Percentiles rank a stretch among this genome's conserved stretches.
These are phyloP conservation scores for Huntiella abstrusa DNA, from an alignment of 2,329 filamentous ascomycete genomes.

Conservation along the genomic window DNA sequence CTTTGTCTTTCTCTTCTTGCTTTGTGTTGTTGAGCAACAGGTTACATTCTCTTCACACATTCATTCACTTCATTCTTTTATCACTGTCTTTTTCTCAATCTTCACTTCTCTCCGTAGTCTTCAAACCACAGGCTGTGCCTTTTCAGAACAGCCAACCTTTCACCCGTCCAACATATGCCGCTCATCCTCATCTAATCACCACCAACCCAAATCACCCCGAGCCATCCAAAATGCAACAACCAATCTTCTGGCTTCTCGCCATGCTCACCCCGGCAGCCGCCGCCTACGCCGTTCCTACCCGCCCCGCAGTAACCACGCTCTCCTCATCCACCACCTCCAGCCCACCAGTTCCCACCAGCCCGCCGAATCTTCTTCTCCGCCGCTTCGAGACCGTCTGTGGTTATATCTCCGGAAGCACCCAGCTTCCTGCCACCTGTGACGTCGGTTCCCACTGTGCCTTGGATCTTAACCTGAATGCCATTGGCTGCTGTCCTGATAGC, in stretches of 20 bases:
- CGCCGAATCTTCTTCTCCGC: conserved; percentile 66
- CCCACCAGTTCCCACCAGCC: not conserved
- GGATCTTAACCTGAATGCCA: conserved; percentile 27
- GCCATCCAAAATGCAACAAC: conserved; percentile 17
- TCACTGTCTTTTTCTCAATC: not conserved
- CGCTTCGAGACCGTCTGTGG: conserved; percentile 52
- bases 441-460: conserved; percentile 39
- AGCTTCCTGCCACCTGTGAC: conserved; percentile 36
- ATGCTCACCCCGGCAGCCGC: conserved; percentile 17
- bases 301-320: conserved; percentile 18
- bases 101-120: not conserved
- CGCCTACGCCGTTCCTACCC: conserved; percentile 22
- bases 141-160: not conserved
- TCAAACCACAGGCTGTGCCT: not conserved
- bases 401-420: conserved; percentile 32
- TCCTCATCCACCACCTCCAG: not conserved
- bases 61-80: no score
- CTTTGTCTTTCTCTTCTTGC: not conserved
- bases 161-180: not conserved
- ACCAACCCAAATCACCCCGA: not conserved
- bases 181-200: not conserved
- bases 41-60: no score
- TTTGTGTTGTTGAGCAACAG: not conserved
- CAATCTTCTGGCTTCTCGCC: conserved; percentile 19
- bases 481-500: conserved; percentile 38